These are phyloP conservation scores for Ustilago hordei DNA, from an alignment of 1,284 basidiomycete species.

Conservation along the genomic window DNA sequence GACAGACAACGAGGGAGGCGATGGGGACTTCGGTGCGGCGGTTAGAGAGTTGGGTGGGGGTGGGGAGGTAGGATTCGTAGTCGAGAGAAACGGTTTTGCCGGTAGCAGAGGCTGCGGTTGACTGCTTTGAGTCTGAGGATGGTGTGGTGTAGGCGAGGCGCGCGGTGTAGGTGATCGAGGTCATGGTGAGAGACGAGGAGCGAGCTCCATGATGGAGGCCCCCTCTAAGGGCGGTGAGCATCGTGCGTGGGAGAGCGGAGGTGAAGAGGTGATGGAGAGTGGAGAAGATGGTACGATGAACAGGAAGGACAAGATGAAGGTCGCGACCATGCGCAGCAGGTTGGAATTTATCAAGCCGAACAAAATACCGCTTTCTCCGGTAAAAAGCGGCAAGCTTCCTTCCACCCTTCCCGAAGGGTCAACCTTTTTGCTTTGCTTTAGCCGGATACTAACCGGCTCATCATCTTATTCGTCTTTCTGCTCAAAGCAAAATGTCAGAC, in stretches of 20 bases:
- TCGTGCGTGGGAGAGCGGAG: neutral
- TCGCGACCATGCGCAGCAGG: conserved; percentile 16
- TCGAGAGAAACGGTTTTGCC: conserved; percentile 47
- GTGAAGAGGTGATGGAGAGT: neutral
- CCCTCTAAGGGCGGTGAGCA: conserved; percentile 24
- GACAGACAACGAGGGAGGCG: conserved; percentile 71
- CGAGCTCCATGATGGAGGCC: conserved; percentile 20
- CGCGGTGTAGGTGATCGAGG: neutral
- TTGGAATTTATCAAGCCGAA: conserved; percentile 21
- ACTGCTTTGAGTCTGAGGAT: conserved; percentile 33
- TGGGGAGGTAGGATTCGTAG: conserved; percentile 45
- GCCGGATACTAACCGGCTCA: conserved; percentile 5
- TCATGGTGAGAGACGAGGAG: neutral
- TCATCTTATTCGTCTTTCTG: neutral
- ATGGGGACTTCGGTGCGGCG: conserved; percentile 20
- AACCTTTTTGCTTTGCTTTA: neutral
- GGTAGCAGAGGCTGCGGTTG: conserved; percentile 30
- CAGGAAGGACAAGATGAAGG: neutral
- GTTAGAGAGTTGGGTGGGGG: conserved; percentile 11
- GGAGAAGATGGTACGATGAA: neutral
- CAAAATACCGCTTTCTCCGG: conserved; percentile 30
- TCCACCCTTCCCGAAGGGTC: conserved; percentile 2
- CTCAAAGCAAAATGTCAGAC: neutral
- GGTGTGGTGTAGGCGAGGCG: conserved; percentile 24
- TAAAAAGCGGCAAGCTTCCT: conserved; percentile 6